Base-by-base conservation (phyloP, 768 basidiomycete genomes). In the Russula foetens region DNA sequence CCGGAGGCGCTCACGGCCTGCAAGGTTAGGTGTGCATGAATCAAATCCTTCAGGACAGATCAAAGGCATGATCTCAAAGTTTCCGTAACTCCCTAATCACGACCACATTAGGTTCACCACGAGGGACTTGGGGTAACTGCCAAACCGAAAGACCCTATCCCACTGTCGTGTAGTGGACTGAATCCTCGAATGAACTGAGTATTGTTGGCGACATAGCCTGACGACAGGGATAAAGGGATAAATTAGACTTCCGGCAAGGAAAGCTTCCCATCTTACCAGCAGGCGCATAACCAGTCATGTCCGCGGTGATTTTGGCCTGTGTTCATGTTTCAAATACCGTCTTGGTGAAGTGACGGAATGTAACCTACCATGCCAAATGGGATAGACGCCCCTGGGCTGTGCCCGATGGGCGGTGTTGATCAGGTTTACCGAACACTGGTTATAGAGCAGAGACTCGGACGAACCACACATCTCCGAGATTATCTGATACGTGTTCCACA, bases 261-360 rank as follows among this genome's bases (percentile, higher is more conserved):
- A 31, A n/a, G 41, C 21, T 29, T 38, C 35, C 28, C 44, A 26
- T 60, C 71, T 58, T 71, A 83, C 84, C 84, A 58, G 84, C 85
- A 52, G 85, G 85, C 11, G 85, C 86, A 70, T 86, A 86, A 53
- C 85, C 85, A 53, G 85, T 87, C 70, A 86, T 75, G 68, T 87
- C 85, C 46, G 84, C 83, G 2, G 82, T 78, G 68, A 88, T 81
- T 72, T 86, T 88, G 56, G 78, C 84, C 85, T 86, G 47, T 63
- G 44, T 59, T 38, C 41, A 59, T 17, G n/a, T n/a, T n/a, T n/a
- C n/a, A n/a, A n/a, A n/a, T n/a, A n/a, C n/a, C n/a, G n/a, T n/a
- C n/a, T n/a, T n/a, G n/a, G n/a, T n/a, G n/a, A n/a, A 4, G 21
- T 47, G 17, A 28, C 14, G 19, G 19, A 11, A 21, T 53, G 59